Evolutionary conservation across 805 yeast genomes (phyloP).

Genomic region (Saturnispora dispora): DNA sequence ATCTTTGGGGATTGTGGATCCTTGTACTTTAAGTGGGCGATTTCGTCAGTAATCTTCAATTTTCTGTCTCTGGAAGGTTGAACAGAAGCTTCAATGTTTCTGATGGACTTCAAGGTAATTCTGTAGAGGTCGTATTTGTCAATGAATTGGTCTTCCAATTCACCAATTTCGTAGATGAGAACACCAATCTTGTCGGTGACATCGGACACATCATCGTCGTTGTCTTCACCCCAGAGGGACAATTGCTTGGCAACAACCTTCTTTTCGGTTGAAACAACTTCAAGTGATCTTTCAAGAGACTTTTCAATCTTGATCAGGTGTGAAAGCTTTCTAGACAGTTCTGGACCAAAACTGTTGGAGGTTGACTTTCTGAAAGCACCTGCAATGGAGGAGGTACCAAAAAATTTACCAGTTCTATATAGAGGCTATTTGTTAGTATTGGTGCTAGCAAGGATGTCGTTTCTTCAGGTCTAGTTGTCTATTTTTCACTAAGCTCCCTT

Average conservation of each 20-base stretch:
- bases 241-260: conserved; percentile 95
- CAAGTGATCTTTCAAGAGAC: conserved; percentile 88
- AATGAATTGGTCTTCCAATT: conserved; percentile 94
- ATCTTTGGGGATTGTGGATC: conserved; percentile 97
- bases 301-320: conserved; percentile 93
- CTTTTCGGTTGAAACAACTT: conserved; percentile 87
- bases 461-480: background rate
- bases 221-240: conserved; percentile 96
- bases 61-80: conserved; percentile 98
- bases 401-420: conserved; percentile 45
- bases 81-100: conserved; percentile 95
- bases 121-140: conserved; percentile 98
- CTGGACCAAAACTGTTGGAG: conserved; percentile 93
- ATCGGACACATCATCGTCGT: conserved; percentile 94
- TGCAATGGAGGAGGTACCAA: conserved; percentile 66
- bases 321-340: conserved; percentile 83
- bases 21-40: conserved; percentile 95
- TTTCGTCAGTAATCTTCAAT: conserved; percentile 94
- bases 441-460: background rate
- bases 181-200: conserved; percentile 97
- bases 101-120: conserved; percentile 84
- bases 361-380: conserved; percentile 68
- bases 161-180: conserved; percentile 90
- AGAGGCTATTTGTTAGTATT: background rate
- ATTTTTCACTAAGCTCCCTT: background rate